These are phyloP conservation scores for Lophium mytilinum DNA, from an alignment of 495 filamentous ascomycete species.

Conservation along the genomic window DNA sequence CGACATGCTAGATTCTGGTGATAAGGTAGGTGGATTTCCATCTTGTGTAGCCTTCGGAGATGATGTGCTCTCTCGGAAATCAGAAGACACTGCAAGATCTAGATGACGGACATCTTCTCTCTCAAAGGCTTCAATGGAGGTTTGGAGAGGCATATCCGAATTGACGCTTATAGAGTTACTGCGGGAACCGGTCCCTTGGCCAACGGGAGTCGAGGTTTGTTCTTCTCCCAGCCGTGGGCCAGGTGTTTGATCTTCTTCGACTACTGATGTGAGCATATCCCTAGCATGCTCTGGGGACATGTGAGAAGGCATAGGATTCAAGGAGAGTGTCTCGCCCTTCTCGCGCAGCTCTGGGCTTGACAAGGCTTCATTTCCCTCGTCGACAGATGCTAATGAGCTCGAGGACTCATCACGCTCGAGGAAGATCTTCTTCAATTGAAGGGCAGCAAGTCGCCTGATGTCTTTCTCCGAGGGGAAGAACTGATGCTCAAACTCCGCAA, in stretches of 20 bases:
- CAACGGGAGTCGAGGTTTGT: background rate
- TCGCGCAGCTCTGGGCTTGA: constrained; percentile 40
- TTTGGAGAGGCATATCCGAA: constrained; percentile 29
- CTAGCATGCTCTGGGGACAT: constrained; percentile 47
- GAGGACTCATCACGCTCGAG: constrained; percentile 73
- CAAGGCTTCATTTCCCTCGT: constrained; percentile 38
- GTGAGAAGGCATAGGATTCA: constrained; percentile 32
- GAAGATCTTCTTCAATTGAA: constrained; percentile 93
- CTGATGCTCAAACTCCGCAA: constrained; percentile 81
- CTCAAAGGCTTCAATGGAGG: constrained; percentile 25
- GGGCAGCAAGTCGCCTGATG: constrained; percentile 79
- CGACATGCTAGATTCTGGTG: background rate
- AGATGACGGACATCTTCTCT: constrained; percentile 57
- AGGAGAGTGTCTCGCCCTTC: constrained; percentile 33
- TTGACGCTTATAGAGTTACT: background rate
- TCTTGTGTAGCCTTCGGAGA: constrained; percentile 3
- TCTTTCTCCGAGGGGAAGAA: constrained; percentile 98
- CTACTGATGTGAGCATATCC: constrained; percentile 59
- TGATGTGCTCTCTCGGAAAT: constrained; percentile 26
- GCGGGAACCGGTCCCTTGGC: background rate
- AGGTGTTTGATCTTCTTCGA: constrained; percentile 49
- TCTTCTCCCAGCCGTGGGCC: background rate
- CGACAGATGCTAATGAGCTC: constrained; percentile 57
- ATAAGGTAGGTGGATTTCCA: constrained; percentile 14
- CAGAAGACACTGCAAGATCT: constrained; percentile 57